Base-by-base conservation (phyloP, 768 basidiomycete species). In the Mycena metata region DNA sequence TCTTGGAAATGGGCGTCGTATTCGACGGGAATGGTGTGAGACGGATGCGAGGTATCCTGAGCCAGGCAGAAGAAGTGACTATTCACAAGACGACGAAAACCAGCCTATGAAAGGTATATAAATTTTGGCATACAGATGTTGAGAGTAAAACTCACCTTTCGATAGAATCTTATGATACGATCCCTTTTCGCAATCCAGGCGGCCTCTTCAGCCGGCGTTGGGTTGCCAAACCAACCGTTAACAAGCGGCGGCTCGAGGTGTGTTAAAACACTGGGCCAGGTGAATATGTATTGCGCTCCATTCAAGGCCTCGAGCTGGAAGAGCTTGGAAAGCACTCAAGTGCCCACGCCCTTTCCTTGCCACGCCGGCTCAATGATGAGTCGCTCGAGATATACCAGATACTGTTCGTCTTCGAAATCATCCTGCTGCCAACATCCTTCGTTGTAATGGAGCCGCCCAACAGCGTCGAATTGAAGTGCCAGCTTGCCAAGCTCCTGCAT, bases 61-160 rank as follows among this genome's bases (percentile, higher is more conserved):
- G 69, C 61, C 17, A 66, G 23, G 35, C 69, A 60, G 41, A 70
- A 70, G 19, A 66, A 60, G 12, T 21, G 0, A 3, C 49, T 45
- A 15, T 62, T 66, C 26, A 56, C 64, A 4, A 70, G 54, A 30
- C 69, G 69, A 15, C 69, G 69, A 43, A 70, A 70, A 0, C 64
- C 65, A 15, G 17, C 35, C 69, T 70, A 21, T 33, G 9, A 24
- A 12, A 30, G 30, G 30, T 42, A 21, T 19, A 21, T 39, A 19
- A 47, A n/a, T 23, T 30, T 30, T 6, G 30, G 30, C 30, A 46
- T 41, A 8, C 30, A 17, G 3, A 42, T 10, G 33, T 30, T n/a
- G 21, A 55, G 54, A 12, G 21, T n/a, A 15, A 17, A 26, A 10
- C 66, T 17, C 26, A 49, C 52, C 66, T 60, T 60, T 19, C 19